These are phyloP conservation scores for Yarrowia galli DNA, from an alignment of 1,139 yeast species.

Conservation along the genomic window DNA sequence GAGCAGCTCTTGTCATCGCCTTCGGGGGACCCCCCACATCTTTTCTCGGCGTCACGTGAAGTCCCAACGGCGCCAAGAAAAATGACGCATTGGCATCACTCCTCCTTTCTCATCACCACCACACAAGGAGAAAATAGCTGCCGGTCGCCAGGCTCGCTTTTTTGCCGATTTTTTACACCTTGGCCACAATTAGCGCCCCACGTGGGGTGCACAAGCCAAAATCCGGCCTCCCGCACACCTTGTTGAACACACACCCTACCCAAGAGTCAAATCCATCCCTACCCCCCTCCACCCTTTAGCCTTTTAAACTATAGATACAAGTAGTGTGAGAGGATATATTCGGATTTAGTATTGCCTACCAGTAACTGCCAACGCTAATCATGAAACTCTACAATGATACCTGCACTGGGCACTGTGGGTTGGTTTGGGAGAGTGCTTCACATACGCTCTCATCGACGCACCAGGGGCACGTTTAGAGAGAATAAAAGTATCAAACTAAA, in stretches of 20 bases:
- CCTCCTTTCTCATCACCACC: background rate
- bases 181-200: constrained; percentile 15
- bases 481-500: background rate
- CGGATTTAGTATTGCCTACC: constrained; percentile 10
- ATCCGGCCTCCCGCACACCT: constrained; percentile 6
- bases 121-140: background rate
- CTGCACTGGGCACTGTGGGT: too few species aligned
- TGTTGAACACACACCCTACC: background rate
- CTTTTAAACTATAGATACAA: constrained; percentile 6
- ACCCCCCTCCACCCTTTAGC: constrained; percentile 1
- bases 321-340: constrained; percentile 12
- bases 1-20: too few species aligned
- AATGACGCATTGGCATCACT: constrained; percentile 28
- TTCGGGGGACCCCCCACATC: too few species aligned
- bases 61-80: constrained; percentile 27
- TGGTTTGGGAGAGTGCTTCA: too few species aligned
- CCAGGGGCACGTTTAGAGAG: background rate
- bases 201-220: constrained; percentile 20
- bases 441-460: too few species aligned
- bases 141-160: background rate
- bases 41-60: background rate
- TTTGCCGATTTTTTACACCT: background rate
- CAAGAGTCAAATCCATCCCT: constrained; percentile 1
- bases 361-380: background rate
- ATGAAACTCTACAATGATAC: background rate